phyloP scores from a whole-genome alignment of 768 basidiomycete genomes.

The Amanita exitialis region DNA sequence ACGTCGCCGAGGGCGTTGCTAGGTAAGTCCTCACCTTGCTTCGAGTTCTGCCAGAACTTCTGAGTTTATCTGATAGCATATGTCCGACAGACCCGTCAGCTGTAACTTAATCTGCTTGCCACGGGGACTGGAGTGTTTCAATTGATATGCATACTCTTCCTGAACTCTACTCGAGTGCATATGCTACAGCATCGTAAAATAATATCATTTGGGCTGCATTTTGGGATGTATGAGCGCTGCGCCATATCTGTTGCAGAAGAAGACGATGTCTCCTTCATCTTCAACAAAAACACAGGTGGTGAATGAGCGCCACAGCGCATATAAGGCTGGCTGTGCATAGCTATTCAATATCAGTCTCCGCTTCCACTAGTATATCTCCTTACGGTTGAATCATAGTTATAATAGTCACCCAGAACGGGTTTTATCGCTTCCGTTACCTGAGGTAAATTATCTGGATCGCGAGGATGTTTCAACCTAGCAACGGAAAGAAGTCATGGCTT shows the following conservation, averaged over 20 bases:
- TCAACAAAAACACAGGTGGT: conserved; percentile 52
- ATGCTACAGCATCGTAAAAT: background rate
- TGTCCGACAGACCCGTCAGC: background rate
- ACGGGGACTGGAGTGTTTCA: background rate
- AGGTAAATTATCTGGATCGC: conserved; percentile 36
- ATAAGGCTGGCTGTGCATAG: conserved; percentile 22
- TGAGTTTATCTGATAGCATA: conserved; percentile 4
- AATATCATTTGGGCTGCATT: background rate
- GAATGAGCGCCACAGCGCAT: conserved; percentile 48
- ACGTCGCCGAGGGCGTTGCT: background rate
- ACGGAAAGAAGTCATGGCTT: conserved; percentile 14
- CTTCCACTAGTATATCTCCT: conserved; percentile 7
- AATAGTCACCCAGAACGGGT: conserved; percentile 40
- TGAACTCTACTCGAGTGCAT: background rate
- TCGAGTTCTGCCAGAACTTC: background rate
- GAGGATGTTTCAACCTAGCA: background rate
- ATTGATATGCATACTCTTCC: background rate
- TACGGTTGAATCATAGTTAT: conserved; percentile 51
- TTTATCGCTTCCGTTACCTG: conserved; percentile 35
- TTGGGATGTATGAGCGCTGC: conserved; percentile 18
- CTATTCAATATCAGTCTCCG: background rate
- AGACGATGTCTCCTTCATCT: conserved; percentile 41
- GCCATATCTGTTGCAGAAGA: conserved; percentile 44
- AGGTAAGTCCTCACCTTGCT: background rate
- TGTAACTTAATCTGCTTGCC: background rate